Evolutionary conservation across 164 flowering plant species (phyloP).

Genomic region (Piper longum): DNA sequence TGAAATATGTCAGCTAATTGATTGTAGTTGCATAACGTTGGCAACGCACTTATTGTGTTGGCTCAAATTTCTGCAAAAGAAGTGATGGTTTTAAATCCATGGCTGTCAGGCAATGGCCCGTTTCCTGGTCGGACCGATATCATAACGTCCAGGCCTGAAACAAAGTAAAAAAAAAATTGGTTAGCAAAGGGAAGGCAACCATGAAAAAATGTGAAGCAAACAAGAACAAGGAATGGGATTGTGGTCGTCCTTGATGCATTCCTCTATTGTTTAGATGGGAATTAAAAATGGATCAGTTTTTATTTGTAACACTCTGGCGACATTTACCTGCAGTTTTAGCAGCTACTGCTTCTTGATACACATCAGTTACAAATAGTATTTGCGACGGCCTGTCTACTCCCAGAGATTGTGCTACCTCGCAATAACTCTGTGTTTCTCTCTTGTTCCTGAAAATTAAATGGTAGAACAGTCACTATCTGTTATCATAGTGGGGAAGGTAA

Average conservation of each 20-base stretch:
- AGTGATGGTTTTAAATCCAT: slow-evolving; percentile 57
- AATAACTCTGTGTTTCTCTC: slow-evolving; percentile 59
- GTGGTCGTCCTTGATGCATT: no score
- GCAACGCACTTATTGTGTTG: neutral
- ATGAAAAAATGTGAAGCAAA: neutral
- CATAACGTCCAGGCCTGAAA: slow-evolving; percentile 76
- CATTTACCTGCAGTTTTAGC: slow-evolving; percentile 84
- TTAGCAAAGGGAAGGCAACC: neutral
- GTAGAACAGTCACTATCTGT: neutral
- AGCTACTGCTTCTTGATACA: slow-evolving; percentile 79
- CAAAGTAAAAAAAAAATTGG: neutral
- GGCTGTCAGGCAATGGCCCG: slow-evolving; percentile 73
- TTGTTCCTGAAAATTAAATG: slow-evolving; percentile 39
- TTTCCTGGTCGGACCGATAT: slow-evolving; percentile 86
- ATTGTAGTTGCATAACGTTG: neutral
- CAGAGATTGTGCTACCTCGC: slow-evolving; percentile 55
- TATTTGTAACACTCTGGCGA: neutral
- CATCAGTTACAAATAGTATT: slow-evolving; percentile 81
- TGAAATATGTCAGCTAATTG: neutral
- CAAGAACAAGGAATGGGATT: neutral
- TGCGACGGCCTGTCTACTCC: slow-evolving; percentile 83
- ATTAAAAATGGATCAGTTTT: neutral
- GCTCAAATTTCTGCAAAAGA: slow-evolving; percentile 67
- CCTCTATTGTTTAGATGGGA: neutral
- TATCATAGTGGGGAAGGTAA: neutral